Percentiles rank a stretch among this genome's conserved stretches.
Evolutionary conservation across 148 eudicot species (phyloP).

Genomic region (Chenopodium quinoa): DNA sequence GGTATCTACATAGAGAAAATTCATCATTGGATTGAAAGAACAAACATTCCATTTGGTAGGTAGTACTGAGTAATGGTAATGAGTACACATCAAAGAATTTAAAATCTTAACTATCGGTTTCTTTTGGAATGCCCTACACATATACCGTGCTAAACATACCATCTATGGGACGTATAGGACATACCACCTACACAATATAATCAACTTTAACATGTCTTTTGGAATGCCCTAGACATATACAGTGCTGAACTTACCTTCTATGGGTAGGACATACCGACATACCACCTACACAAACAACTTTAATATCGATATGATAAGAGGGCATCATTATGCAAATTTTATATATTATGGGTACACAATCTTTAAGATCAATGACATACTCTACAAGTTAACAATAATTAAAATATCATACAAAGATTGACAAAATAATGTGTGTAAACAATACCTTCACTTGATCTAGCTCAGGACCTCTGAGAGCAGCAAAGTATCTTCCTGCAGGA

Average conservation of each 20-base stretch:
- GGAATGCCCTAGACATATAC: too few relatives aligned
- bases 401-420: not conserved
- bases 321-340: not conserved
- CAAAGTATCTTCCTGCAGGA: constrained; percentile 99
- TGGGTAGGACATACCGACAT: too few relatives aligned
- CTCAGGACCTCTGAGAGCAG: constrained; percentile 93
- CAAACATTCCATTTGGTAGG: not conserved
- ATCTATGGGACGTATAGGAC: too few relatives aligned
- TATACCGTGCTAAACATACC: too few relatives aligned
- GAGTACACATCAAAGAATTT: not conserved
- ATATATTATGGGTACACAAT: not conserved
- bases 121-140: too few relatives aligned
- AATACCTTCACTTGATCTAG: constrained; percentile 94
- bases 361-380: not conserved
- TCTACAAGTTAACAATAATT: not conserved
- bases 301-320: too few relatives aligned
- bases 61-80: not conserved
- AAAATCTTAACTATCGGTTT: too few relatives aligned
- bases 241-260: too few relatives aligned
- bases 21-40: too few relatives aligned
- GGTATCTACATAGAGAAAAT: not conserved
- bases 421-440: not conserved
- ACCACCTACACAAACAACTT: too few relatives aligned
- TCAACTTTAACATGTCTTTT: too few relatives aligned
- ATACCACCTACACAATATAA: too few relatives aligned